A percentile compares a stretch with the other conserved stretches of the same genome.
phyloP scores from a whole-genome alignment of 768 basidiomycete genomes.

The Naganishia antarctica region DNA sequence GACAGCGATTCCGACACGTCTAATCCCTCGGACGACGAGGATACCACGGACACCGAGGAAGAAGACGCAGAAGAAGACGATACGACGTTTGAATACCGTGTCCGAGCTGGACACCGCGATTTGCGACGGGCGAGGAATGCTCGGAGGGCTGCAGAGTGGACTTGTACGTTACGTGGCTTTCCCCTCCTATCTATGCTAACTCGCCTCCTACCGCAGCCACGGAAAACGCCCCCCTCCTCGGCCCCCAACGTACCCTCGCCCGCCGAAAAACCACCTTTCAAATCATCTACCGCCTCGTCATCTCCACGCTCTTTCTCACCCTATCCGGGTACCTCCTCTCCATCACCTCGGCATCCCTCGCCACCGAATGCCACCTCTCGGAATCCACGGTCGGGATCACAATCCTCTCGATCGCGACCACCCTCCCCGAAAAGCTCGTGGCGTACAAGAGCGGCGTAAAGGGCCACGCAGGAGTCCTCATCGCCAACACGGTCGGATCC shows the following conservation, averaged over 20 bases:
- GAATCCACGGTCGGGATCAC: conserved; percentile 30
- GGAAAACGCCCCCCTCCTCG: conserved; percentile 21
- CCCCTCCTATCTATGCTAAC: not conserved
- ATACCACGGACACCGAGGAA: conserved; percentile 6
- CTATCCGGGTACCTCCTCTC: conserved; percentile 24
- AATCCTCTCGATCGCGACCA: conserved; percentile 35
- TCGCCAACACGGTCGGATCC: conserved; percentile 35
- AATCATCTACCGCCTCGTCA: conserved; percentile 18
- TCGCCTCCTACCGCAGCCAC: not conserved
- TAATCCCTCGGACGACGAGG: not conserved
- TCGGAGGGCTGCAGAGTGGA: not conserved
- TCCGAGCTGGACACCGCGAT: not conserved
- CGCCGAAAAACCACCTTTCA: conserved; percentile 12
- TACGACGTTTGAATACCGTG: conserved; percentile 11
- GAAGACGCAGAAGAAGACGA: conserved; percentile 12
- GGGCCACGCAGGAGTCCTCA: conserved; percentile 31
- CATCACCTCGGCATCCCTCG: conserved; percentile 23
- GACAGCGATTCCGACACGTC: conserved; percentile 25
- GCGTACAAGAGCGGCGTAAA: conserved; percentile 31
- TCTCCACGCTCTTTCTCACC: conserved; percentile 12
- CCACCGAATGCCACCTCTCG: conserved; percentile 29
- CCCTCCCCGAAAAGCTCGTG: conserved; percentile 38
- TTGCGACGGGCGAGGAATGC: conserved; percentile 7
- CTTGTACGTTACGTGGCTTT: not conserved
- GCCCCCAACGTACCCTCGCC: conserved; percentile 11